These are phyloP conservation scores for Clausena lansium DNA, from an alignment of 345 rosid genomes.

Conservation along the genomic window DNA sequence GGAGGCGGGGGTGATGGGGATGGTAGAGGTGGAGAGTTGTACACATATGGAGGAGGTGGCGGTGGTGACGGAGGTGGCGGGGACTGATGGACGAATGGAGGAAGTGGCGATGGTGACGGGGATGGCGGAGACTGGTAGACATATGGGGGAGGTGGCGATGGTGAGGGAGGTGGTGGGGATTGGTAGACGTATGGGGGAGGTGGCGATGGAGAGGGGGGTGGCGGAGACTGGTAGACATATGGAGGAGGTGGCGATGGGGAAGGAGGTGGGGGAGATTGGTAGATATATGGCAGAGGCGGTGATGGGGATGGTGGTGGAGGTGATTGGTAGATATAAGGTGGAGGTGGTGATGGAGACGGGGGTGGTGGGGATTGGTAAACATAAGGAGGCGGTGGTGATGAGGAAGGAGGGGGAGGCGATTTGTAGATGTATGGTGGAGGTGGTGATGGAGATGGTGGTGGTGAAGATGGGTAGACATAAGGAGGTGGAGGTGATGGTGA, in stretches of 20 bases:
- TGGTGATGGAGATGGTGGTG: no score
- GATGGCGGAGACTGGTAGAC: background rate
- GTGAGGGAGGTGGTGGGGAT: background rate
- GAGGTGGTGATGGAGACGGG: background rate
- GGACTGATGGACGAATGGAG: background rate
- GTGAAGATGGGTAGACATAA: background rate
- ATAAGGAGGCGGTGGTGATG: background rate
- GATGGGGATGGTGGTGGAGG: background rate
- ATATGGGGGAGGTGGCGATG: background rate
- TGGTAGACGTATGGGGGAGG: background rate
- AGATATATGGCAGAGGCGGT: background rate
- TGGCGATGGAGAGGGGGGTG: background rate
- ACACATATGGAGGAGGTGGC: background rate
- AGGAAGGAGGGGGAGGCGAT: background rate
- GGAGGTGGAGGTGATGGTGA: constrained; percentile 9
- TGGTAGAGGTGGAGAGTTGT: background rate
- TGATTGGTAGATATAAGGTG: background rate
- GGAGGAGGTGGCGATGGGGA: background rate
- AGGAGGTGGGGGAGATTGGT: background rate
- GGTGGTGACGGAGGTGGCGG: background rate
- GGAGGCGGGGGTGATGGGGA: background rate
- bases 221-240: background rate
- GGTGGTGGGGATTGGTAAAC: constrained; percentile 6
- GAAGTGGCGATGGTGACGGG: background rate
- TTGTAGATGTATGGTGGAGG: background rate